phyloP scores from a whole-genome alignment of 2,329 filamentous ascomycete species.

The Phialemoniopsis sp. region DNA sequence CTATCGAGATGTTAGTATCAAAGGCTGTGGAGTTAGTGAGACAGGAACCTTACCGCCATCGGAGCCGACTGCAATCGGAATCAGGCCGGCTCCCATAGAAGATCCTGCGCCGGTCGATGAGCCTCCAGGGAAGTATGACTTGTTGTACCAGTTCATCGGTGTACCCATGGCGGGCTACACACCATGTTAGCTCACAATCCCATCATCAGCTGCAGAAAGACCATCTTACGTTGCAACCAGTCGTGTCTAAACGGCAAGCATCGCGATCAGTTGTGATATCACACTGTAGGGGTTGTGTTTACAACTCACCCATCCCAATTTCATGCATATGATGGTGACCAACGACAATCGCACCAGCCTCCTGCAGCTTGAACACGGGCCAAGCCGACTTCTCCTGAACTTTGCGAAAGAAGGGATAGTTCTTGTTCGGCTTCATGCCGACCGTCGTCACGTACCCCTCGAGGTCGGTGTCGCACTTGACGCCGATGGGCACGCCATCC shows the following conservation, averaged over 20 bases:
- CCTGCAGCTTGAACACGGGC: conserved; percentile 67
- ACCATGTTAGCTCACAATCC: conserved; percentile 28
- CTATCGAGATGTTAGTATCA: conserved; percentile 7
- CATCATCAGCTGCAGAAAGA: not conserved
- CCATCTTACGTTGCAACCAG: conserved; percentile 66
- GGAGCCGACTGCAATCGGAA: conserved; percentile 72
- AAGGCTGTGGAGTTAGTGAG: not conserved
- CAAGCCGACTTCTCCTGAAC: conserved; percentile 56
- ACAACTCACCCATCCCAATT: conserved; percentile 60
- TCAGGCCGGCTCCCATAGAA: conserved; percentile 62
- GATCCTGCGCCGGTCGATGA: conserved; percentile 77
- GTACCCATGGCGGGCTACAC: conserved; percentile 60
- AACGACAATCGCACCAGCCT: conserved; percentile 70
- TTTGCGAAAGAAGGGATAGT: conserved; percentile 41
- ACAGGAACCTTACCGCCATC: conserved; percentile 49
- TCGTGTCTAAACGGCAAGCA: conserved; percentile 58
- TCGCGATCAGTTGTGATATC: not conserved
- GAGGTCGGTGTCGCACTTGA: conserved; percentile 78
- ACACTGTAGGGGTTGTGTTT: conserved; percentile 14
- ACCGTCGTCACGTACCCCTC: conserved; percentile 65
- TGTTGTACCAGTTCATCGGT: conserved; percentile 74
- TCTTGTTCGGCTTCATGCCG: conserved; percentile 59
- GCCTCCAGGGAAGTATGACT: conserved; percentile 73
- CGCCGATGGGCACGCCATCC: conserved; percentile 77
- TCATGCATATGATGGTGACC: conserved; percentile 81